Conservation (phyloP, 192 early-diverging fungal genomes). For the Entomortierella lignicola region DNA sequence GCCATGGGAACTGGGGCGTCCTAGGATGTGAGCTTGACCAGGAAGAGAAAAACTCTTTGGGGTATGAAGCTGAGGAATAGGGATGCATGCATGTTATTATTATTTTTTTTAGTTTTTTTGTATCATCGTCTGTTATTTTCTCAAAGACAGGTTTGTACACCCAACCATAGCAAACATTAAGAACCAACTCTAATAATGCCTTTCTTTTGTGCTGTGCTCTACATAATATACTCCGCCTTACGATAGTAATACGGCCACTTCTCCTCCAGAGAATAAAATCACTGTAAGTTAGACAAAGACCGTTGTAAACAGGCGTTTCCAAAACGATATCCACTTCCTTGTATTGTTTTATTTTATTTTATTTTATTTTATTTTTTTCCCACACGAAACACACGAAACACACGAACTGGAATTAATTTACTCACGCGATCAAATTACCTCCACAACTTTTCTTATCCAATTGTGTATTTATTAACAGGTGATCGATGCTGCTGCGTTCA, state of each 20-base stretch:
- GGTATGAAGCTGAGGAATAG: slow-evolving; percentile 3
- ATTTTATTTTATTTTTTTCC: slow-evolving; percentile 27
- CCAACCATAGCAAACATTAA: background rate
- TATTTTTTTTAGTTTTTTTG: background rate
- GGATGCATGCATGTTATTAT: background rate
- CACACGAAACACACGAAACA: background rate
- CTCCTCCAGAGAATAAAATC: slow-evolving; percentile 47
- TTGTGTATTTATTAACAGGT: slow-evolving; percentile 16
- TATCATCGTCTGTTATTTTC: background rate
- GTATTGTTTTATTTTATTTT: background rate
- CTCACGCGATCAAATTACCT: slow-evolving; percentile 23
- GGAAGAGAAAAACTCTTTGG: slow-evolving; percentile 15
- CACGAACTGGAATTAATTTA: slow-evolving; percentile 9
- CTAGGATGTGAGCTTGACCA: slow-evolving; percentile 36
- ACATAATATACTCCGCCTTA: background rate
- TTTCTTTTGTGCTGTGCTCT: background rate
- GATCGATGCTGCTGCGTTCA: slow-evolving; percentile 43
- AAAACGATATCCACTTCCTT: background rate
- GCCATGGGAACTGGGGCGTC: slow-evolving; percentile 50
- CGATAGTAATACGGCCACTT: slow-evolving; percentile 4
- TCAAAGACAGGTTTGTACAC: background rate
- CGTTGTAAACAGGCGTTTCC: background rate
- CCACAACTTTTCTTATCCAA: background rate
- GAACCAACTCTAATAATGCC: background rate
- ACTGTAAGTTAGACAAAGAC: slow-evolving; percentile 18